Conservation (phyloP, 306 rosid species). For the Dicorynia guianensis region DNA sequence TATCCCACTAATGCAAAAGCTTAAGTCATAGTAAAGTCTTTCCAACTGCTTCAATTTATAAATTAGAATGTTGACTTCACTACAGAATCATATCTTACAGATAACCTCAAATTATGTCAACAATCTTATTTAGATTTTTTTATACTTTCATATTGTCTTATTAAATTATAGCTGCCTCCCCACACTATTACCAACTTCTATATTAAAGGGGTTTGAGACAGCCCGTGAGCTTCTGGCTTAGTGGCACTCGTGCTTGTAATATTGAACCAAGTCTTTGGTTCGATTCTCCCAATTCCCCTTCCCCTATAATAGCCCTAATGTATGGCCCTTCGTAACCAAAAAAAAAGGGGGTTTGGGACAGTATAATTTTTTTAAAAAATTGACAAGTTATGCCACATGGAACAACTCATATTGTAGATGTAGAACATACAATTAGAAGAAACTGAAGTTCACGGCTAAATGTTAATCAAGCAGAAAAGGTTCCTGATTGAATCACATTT, state of each 20-base stretch:
- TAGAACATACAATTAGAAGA: background rate
- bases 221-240: too few species aligned
- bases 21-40: background rate
- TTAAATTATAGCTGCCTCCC: conserved; percentile 7
- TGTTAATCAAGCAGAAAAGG: conserved; percentile 7
- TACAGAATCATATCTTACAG: conserved; percentile 27
- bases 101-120: conserved; percentile 6
- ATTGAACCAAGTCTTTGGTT: too few species aligned
- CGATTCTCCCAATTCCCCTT: too few species aligned
- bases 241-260: too few species aligned
- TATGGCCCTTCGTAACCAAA: too few species aligned
- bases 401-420: conserved; percentile 5
- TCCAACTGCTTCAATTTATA: background rate
- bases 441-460: background rate
- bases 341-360: too few species aligned
- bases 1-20: too few species aligned
- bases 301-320: too few species aligned
- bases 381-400: background rate
- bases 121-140: background rate
- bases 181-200: conserved; percentile 13
- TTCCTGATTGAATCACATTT: conserved; percentile 12
- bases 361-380: too few species aligned
- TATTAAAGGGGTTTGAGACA: conserved; percentile 24
- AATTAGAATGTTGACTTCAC: conserved; percentile 25
- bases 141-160: conserved; percentile 10